Conservation (phyloP, 257 asterid species). For the Apocynum venetum region DNA sequence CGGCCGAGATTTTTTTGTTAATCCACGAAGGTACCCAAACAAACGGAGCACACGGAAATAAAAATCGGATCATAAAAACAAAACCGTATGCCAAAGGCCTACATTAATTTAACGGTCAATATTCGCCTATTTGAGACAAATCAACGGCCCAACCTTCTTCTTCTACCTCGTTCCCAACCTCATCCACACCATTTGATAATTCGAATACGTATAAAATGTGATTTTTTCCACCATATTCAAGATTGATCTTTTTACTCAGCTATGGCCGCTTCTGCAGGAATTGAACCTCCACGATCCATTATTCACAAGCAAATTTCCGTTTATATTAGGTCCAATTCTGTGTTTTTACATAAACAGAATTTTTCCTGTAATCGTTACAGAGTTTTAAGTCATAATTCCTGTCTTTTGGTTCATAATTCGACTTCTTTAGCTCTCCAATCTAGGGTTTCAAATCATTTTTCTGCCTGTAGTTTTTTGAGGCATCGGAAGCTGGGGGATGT, state of each 20-base stretch:
- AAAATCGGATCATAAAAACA: background rate
- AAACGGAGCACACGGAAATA: slow-evolving; percentile 1
- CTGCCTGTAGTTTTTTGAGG: slow-evolving; percentile 20
- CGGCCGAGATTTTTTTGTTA: background rate
- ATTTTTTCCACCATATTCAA: background rate
- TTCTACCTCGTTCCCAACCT: slow-evolving; percentile 43
- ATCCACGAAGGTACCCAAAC: slow-evolving; percentile 21
- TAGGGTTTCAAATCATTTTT: slow-evolving; percentile 34
- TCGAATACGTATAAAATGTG: slow-evolving; percentile 15
- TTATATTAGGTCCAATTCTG: slow-evolving; percentile 34
- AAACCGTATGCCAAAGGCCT: background rate
- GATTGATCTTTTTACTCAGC: slow-evolving; percentile 7
- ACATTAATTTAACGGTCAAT: slow-evolving; percentile 32
- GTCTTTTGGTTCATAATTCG: slow-evolving; percentile 25
- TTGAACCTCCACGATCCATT: slow-evolving; percentile 42
- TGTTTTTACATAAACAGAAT: slow-evolving; percentile 26
- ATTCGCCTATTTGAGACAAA: slow-evolving; percentile 24
- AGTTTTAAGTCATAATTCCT: slow-evolving; percentile 30
- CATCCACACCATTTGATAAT: slow-evolving; percentile 23
- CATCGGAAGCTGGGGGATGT: slow-evolving; percentile 3
- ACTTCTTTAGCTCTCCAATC: slow-evolving; percentile 37
- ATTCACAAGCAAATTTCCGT: slow-evolving; percentile 50
- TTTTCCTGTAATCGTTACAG: slow-evolving; percentile 41
- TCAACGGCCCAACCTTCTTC: slow-evolving; percentile 39
- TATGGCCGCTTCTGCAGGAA: slow-evolving; percentile 44